Evolutionary conservation across 495 filamentous ascomycete genomes (phyloP).

Genomic region (Daldinia loculata): DNA sequence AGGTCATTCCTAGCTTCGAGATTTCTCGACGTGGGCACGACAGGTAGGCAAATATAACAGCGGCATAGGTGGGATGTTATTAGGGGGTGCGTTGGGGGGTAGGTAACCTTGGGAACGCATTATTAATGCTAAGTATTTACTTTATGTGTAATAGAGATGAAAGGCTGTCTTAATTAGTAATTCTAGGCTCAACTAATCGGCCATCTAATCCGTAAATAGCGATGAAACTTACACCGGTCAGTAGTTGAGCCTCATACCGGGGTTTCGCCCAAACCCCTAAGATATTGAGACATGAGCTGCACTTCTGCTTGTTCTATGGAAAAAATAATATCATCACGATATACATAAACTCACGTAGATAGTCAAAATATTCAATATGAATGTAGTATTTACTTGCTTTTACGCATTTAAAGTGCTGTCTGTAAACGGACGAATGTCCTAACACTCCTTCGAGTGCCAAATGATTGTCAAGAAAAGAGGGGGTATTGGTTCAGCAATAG

Average conservation of each 20-base stretch:
- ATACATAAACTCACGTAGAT: neutral
- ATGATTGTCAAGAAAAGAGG: slow-evolving; percentile 7
- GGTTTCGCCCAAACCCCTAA: neutral
- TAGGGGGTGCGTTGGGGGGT: too few relatives aligned
- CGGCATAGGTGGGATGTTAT: too few relatives aligned
- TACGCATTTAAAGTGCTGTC: neutral
- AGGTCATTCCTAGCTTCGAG: neutral
- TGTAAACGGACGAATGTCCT: slow-evolving; percentile 7
- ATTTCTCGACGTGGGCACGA: neutral
- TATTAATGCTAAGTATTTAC: too few relatives aligned
- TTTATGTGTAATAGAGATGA: too few relatives aligned
- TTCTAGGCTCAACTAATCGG: too few relatives aligned
- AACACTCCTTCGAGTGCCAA: slow-evolving; percentile 9
- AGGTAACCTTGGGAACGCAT: too few relatives aligned
- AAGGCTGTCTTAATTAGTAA: too few relatives aligned
- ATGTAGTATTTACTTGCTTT: slow-evolving; percentile 1
- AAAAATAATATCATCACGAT: neutral
- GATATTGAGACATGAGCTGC: neutral
- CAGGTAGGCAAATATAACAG: neutral
- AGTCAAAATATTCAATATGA: neutral
- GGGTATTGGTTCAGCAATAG: slow-evolving; percentile 19
- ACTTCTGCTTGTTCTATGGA: neutral
- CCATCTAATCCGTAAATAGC: neutral
- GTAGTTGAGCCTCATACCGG: neutral
- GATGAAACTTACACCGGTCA: neutral